Evolutionary conservation across 768 basidiomycete species (phyloP), one percentile per base, ranked within the genome.

Genomic region (Tricholomella constricta): DNA sequence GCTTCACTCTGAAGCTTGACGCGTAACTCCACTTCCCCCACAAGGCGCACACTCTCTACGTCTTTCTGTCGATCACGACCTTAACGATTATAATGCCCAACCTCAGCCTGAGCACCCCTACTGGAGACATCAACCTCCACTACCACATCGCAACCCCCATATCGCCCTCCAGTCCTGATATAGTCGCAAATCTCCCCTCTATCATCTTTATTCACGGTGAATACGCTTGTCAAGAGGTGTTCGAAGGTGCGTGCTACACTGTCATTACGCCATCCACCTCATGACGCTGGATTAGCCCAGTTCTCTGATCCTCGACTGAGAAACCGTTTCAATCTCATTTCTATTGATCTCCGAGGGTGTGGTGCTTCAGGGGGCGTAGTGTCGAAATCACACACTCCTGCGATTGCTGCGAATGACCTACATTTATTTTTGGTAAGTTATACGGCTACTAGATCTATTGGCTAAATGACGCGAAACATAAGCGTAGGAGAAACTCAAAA

Each of bases 61-160:
- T 11, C 29, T 31, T 31, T 31, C 11, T 11, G 29, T 31, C 11
- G 17, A 20, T 25, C 25, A 29, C 35, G 23, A 31, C 43, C 12
- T 17, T 45, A 27, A 25, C 17, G 40, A 44, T 36, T 27, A 42
- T 32, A 40, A 75, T 75, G 73, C 71, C 71, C 10, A 54, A 47
- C 37, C 55, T 75, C 45, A 60, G 63, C 20, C 55, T 73, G 14
- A 56, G 62, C 34, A 69, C 65, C 48, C 56, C 65, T n/a, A 58
- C 58, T 34, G 71, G 72, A 2, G 49, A 62, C 9, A 60, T 63
- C 56, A 65, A 65, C 26, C 64, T 69, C 40, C 57, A 62, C 52
- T 77, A 76, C 50, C 61, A 60, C 20, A 75, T 77, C 32, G 62
- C 72, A 1, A 77, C 75, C 1, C 75, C 76, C 15, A 66, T 61